These are phyloP conservation scores for Leccinellum luteum DNA, from an alignment of 768 basidiomycete species.

Conservation along the genomic window DNA sequence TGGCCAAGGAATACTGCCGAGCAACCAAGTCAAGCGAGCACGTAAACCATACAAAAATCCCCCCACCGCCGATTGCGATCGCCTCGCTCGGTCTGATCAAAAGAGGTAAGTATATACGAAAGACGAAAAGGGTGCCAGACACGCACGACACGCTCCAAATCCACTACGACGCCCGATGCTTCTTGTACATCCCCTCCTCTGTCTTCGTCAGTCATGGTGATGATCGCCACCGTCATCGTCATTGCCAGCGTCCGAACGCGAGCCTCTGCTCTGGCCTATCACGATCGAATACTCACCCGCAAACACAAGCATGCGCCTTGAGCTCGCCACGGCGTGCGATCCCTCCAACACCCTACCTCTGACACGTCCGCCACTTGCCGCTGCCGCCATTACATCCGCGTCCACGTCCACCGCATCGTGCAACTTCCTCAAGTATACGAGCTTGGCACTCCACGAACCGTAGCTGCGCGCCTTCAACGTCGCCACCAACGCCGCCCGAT, in stretches of 20 bases:
- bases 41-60: constrained; percentile 23
- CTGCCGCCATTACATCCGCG: neutral
- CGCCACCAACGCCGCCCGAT: constrained; percentile 9
- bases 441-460: constrained; percentile 9
- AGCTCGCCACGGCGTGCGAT: neutral
- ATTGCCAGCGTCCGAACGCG: neutral
- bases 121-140: too few species aligned
- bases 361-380: neutral
- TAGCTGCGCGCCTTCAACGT: constrained; percentile 19
- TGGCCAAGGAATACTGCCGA: constrained; percentile 6
- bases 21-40: constrained; percentile 23
- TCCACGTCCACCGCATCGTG: neutral
- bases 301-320: constrained; percentile 13
- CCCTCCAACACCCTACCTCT: neutral
- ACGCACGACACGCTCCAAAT: constrained; percentile 11
- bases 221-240: neutral
- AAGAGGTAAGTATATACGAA: neutral
- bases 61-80: constrained; percentile 20
- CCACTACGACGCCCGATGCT: constrained; percentile 12
- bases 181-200: constrained; percentile 17
- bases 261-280: too few species aligned
- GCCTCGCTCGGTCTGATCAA: constrained; percentile 15
- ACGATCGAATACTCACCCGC: constrained; percentile 29
- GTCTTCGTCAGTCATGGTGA: neutral
- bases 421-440: constrained; percentile 23